Conservation (phyloP, 768 basidiomycete genomes). For the Phlegmacium glaucopus region DNA sequence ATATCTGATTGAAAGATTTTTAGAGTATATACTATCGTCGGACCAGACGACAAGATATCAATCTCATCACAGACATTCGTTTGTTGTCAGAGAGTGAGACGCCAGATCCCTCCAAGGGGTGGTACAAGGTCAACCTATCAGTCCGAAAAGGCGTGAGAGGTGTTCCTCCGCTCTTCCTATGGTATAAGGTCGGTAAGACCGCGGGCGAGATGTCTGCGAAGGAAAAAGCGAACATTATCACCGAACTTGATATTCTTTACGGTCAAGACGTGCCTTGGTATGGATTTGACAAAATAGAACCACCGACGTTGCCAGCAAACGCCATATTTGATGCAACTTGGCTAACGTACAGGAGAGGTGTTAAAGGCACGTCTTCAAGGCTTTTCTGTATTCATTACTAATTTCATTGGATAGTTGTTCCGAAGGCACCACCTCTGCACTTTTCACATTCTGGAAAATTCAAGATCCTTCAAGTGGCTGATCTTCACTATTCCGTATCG, state of each 20-base stretch:
- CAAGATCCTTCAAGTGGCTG: slow-evolving; percentile 89
- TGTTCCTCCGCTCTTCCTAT: slow-evolving; percentile 60
- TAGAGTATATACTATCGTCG: slow-evolving; percentile 80
- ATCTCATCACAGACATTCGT: slow-evolving; percentile 70
- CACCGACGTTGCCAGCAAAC: slow-evolving; percentile 47
- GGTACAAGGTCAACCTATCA: slow-evolving; percentile 64
- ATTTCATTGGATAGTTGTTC: slow-evolving; percentile 44
- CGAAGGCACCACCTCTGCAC: slow-evolving; percentile 73
- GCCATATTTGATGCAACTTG: slow-evolving; percentile 50
- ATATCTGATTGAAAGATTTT: neutral
- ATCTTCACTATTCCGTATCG: slow-evolving; percentile 88
- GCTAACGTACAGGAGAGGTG: slow-evolving; percentile 67
- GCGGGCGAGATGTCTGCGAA: slow-evolving; percentile 54
- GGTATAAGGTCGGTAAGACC: slow-evolving; percentile 75
- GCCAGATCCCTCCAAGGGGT: slow-evolving; percentile 46
- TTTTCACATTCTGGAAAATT: slow-evolving; percentile 83
- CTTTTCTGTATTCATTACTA: slow-evolving; percentile 2
- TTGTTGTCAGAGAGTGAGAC: slow-evolving; percentile 56
- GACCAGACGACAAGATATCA: slow-evolving; percentile 77
- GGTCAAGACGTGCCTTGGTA: slow-evolving; percentile 85
- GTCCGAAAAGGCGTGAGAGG: slow-evolving; percentile 60
- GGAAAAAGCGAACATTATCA: slow-evolving; percentile 66
- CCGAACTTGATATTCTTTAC: slow-evolving; percentile 88
- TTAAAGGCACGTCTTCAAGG: slow-evolving; percentile 52
- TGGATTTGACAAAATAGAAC: slow-evolving; percentile 75